Percentiles rank a stretch among this genome's conserved stretches.
These are phyloP conservation scores for Ceratorhiza oryzae-sativae DNA, from an alignment of 1,284 basidiomycete genomes.

Conservation along the genomic window DNA sequence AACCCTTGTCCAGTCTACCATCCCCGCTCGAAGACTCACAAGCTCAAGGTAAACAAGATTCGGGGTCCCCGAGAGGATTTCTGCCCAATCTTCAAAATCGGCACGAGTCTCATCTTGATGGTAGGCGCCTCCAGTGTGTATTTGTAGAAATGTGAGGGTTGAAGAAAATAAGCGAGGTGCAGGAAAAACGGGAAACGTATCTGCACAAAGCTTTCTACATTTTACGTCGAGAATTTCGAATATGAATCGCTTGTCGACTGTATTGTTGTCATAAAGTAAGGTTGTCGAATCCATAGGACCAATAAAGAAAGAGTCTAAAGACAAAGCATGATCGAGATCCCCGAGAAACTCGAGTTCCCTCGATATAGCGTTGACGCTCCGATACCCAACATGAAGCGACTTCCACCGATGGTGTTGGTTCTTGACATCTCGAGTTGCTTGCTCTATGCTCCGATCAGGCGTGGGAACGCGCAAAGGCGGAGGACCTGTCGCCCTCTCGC, in stretches of 20 bases:
- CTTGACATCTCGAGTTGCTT: background rate
- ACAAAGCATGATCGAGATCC: background rate
- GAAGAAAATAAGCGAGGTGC: background rate
- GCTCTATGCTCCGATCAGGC: background rate
- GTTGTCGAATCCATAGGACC: background rate
- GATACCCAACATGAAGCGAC: background rate
- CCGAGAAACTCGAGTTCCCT: background rate
- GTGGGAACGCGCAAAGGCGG: too few relatives aligned
- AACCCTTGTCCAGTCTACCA: background rate
- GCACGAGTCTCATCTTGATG: background rate
- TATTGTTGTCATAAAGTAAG: background rate
- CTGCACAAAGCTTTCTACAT: background rate
- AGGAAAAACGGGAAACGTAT: background rate
- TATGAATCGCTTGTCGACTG: background rate
- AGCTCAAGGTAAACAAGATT: constrained; percentile 6
- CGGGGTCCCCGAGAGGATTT: background rate
- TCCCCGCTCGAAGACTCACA: background rate
- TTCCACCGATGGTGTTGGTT: background rate
- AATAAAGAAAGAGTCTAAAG: background rate
- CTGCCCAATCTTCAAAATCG: background rate
- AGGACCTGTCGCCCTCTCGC: too few relatives aligned
- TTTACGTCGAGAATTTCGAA: background rate
- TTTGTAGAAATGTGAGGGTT: background rate
- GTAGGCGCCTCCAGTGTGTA: background rate
- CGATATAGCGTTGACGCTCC: background rate